Evolutionary conservation across 176 grass and related monocot species (phyloP), one percentile per base, ranked within the genome.

Genomic region (Sorghum bicolor): DNA sequence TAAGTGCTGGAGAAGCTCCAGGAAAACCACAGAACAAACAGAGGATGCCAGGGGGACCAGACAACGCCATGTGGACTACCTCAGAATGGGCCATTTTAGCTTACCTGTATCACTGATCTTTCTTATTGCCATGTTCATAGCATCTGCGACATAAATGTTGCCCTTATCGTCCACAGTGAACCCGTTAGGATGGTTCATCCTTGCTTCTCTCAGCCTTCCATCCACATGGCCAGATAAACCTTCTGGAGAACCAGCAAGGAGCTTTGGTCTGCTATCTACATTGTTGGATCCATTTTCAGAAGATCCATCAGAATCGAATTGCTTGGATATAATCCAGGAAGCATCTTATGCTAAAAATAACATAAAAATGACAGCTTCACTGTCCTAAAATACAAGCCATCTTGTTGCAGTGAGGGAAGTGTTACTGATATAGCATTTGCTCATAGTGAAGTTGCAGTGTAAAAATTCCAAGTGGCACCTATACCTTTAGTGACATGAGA

Each of bases 121-220:
- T 86, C 97, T 96, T 87, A 99, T 92, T 16, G 91, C 97, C 97
- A 99, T 96, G 86, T 99, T 99, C 91, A 92, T 91, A 72, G 91
- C 87, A 38, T 99, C 97, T 31, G 97, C 97, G 63, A 99, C 89
- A 91, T 99, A 99, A 73, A 99, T 96, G 29, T 96, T 99, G 39
- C 93, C 97, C 72, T 83, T 95, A 79, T 91, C 86, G 0, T 99
- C 97, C 63, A 99, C 87, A 50, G 97, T 85, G 83, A 96, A 88
- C 36, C 97, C 93, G 38, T 89, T 99, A 17, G 97, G 97, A 79
- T 96, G 97, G 88, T 96, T 99, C 87, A 99, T 63, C 62, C 83
- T 92, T 2, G 93, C 91, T 73, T 96, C 97, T 43, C 84, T 84
- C 32, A 89, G 82, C 41, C 82, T 90, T 33, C 97, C 97, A 19